These are phyloP conservation scores for Skeletonema costatum DNA, from an alignment of 108 stramenopile species.

Conservation along the genomic window DNA sequence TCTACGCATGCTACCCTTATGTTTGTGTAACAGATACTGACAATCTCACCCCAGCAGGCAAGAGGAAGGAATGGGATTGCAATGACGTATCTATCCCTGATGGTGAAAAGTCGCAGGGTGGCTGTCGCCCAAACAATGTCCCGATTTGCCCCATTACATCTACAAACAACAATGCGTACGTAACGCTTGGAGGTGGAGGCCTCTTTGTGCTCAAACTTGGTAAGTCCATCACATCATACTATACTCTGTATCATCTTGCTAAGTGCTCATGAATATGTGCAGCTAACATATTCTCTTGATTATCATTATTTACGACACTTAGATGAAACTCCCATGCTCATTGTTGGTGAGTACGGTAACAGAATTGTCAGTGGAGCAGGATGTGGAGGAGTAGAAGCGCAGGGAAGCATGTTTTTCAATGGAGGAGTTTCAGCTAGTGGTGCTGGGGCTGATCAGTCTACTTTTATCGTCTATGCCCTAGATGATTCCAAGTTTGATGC, in stretches of 20 bases:
- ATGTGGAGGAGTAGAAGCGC: conserved; percentile 23
- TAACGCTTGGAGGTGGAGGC: conserved; percentile 39
- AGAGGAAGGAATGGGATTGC: conserved; percentile 33
- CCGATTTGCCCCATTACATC: conserved; percentile 43
- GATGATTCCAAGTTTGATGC: conserved; percentile 2
- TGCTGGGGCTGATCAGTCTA: conserved; percentile 16
- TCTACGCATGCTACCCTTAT: neutral
- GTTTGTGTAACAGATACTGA: neutral
- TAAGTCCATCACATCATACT: neutral
- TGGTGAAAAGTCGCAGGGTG: neutral
- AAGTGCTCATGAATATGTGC: neutral
- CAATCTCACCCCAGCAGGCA: conserved; percentile 27
- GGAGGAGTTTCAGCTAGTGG: conserved; percentile 21
- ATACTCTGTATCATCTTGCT: neutral
- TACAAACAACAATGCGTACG: neutral
- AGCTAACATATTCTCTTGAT: neutral
- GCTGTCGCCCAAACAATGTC: conserved; percentile 32
- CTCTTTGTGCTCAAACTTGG: conserved; percentile 14
- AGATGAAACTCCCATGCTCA: conserved; percentile 30
- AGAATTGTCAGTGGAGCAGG: conserved; percentile 32
- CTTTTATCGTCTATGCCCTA: conserved; percentile 18
- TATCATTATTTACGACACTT: neutral
- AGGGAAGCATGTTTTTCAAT: conserved; percentile 14
- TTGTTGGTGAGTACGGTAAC: conserved; percentile 40
- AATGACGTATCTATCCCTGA: neutral